Conservation (phyloP, 2,329 filamentous ascomycete species). For the Pseudogymnoascus sp. region DNA sequence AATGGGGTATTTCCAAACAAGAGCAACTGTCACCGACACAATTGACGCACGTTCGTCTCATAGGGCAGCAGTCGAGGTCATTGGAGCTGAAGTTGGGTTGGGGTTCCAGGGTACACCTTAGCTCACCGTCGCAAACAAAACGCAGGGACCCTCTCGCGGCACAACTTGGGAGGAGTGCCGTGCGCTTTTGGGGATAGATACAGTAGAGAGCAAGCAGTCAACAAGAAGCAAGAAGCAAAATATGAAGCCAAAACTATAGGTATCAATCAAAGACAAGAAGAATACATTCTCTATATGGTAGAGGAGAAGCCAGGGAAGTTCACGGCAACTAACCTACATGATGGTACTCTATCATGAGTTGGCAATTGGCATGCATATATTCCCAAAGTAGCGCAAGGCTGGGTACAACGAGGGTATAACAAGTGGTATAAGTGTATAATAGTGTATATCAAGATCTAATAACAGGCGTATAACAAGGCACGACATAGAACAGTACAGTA, state of each 20-base stretch:
- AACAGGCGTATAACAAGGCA: neutral
- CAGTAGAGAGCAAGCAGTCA: neutral
- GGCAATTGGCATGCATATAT: neutral
- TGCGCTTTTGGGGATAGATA: neutral
- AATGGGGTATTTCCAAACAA: neutral
- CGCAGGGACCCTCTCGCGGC: neutral
- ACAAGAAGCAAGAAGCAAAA: neutral
- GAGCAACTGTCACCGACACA: neutral
- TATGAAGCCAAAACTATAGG: neutral
- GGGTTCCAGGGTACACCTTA: neutral
- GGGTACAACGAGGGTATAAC: neutral
- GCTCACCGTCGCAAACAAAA: neutral
- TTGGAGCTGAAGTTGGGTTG: neutral
- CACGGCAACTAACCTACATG: neutral
- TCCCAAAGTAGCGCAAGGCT: neutral
- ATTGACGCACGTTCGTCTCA: neutral
- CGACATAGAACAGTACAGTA: neutral
- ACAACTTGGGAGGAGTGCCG: neutral
- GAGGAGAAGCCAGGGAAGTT: neutral
- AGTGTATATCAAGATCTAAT: neutral
- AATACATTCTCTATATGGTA: neutral
- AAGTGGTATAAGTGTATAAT: neutral
- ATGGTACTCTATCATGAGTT: neutral
- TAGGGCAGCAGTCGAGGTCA: neutral
- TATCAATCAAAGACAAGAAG: neutral